Evolutionary conservation across 2,329 filamentous ascomycete species (phyloP).

Genomic region (Grosmannia huntii): DNA sequence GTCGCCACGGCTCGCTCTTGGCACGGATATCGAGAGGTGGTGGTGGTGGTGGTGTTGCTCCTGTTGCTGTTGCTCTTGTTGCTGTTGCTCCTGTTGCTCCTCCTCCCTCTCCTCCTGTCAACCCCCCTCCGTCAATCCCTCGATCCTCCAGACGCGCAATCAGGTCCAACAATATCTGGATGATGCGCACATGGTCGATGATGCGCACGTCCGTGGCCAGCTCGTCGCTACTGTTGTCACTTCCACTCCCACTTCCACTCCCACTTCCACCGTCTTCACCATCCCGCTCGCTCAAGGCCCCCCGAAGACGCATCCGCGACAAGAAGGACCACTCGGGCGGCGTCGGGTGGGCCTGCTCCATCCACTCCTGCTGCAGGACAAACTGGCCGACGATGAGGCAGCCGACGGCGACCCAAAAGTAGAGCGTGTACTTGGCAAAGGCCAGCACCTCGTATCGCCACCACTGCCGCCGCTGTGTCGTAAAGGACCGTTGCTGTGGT

Average conservation of each 20-base stretch:
- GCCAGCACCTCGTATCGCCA: constrained; percentile 58
- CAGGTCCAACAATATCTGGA: constrained; percentile 44
- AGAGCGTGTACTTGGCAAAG: constrained; percentile 53
- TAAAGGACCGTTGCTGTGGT: constrained; percentile 56
- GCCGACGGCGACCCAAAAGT: constrained; percentile 50
- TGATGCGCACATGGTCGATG: constrained; percentile 58
- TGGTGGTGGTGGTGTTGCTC: background rate
- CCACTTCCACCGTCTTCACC: constrained; percentile 27
- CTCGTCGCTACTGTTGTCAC: background rate
- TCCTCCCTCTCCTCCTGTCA: background rate
- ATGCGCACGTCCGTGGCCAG: constrained; percentile 19
- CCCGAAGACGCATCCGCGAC: constrained; percentile 55
- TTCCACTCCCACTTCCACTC: background rate
- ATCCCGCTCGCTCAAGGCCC: constrained; percentile 47
- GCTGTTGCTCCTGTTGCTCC: too few relatives aligned
- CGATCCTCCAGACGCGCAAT: constrained; percentile 58
- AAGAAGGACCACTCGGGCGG: constrained; percentile 69
- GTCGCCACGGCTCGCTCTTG: constrained; percentile 73
- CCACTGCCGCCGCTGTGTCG: constrained; percentile 63
- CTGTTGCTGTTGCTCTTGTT: too few relatives aligned
- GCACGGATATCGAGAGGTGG: constrained; percentile 50
- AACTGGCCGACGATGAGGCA: constrained; percentile 49
- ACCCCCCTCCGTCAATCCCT: constrained; percentile 43
- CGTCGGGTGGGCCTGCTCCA: constrained; percentile 67
- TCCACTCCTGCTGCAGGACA: constrained; percentile 57